Base-by-base conservation (phyloP, 176 grass and related monocot genomes). In the Triticum timopheevii region DNA sequence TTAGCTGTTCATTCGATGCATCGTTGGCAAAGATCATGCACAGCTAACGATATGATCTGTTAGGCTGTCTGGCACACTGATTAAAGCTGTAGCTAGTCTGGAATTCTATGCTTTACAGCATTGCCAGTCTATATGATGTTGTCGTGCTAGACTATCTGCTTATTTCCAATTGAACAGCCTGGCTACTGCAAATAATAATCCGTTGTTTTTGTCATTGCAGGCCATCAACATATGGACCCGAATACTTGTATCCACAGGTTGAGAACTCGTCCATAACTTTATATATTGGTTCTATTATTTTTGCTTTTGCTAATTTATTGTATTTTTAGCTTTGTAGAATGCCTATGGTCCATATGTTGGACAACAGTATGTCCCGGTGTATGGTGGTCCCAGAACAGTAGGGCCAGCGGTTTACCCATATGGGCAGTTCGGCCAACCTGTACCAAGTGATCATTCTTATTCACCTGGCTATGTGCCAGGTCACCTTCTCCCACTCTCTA, bases 231-330 rank as follows among this genome's bases (percentile, higher is more conserved):
- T 94, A 90, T 94, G 93, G 87, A 92, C 73, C 90, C 15, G 93
- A 94, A 56, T 94, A 92, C 52, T 20, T 90, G 73, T 93, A 93
- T 76, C 90, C 81, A 79, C 93, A 92, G 93, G 93, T 94, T 85
- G 81, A 86, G 81, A 85, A 89, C 56, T 91, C 80, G 16, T 47
- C 12, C 5, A 28, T 44, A 39, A 13, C 68, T 84, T 61, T 58
- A 17, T 67, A 40, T 20, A 63, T 22, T 42, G 0, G 33, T 44
- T 72, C 30, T 19, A 30, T 34, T 16, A 52, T 62, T 64, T 13
- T 82, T 34, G 72, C 24, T 90, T 64, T 89, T 67, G 38, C 82
- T 90, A 84, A 88, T 90, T 88, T 90, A 71, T 80, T 72, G 30
- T 63, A 45, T 79, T 92, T 79, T 90, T 87, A 90, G 84, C 80